Base-by-base conservation (phyloP, 495 filamentous ascomycete genomes). In the Penicillium canescens region DNA sequence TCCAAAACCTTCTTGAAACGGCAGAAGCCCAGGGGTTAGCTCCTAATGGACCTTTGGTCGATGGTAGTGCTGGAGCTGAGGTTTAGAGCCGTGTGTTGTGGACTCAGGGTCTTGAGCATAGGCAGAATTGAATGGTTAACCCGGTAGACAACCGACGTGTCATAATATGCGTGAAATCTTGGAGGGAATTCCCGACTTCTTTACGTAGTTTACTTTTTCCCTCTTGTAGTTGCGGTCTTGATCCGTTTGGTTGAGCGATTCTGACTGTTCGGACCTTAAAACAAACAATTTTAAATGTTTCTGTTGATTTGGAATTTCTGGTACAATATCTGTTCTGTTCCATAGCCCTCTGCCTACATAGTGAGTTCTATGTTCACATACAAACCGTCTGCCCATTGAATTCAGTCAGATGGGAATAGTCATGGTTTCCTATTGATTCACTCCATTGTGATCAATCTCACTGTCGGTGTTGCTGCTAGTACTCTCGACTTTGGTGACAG, bases 1-100 rank as follows among this genome's bases (percentile, higher is more conserved):
- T 77, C 44, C 78, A 78, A 46, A 75, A 79, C 46, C 71, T 82
- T 23, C 50, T 73, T 21, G 70, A 63, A 14, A 68, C 57, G 18
- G 50, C 62, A 21, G 51, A 54, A 34, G 53, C 56, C 26, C 40
- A 45, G n/a, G 14, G 41, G 12, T 46, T 55, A 3, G 14, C 46
- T 8, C 49, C 20, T 1, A 16, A 11, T 42, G 41, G 31, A 41
- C 16, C 33, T n/a, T 20, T 41, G 28, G 14, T 23, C 23, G 48
- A 21, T 28, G 41, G 28, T 12, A 33, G 28, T 31, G 41, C 42
- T 36, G 40, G 11, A 31, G 28, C 48, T 9, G 13, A 42, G 12
- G 26, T 23, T 23, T 43, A n/a, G 35, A 36, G 28, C 28, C 7
- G 9, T 31, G 28, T 2, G 6, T 31, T 31, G 28, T 31, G 28